Evolutionary conservation across 2,329 filamentous ascomycete genomes (phyloP), one percentile per base, ranked within the genome.

Genomic region (Ramularia collo-cygni): DNA sequence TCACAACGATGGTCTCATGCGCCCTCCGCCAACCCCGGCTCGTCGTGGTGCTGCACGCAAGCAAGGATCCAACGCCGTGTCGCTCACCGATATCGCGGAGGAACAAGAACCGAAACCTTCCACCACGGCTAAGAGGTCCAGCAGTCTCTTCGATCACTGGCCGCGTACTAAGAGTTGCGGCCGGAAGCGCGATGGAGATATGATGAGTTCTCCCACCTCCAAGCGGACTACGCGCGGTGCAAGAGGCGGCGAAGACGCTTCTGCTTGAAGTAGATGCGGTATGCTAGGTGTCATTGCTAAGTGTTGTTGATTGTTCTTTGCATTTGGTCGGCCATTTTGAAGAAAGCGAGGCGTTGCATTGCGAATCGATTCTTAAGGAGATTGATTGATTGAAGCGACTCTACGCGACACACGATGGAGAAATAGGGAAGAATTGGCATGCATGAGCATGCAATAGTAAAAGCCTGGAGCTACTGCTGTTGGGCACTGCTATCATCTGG

Each of bases 141-240:
- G 65, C 42, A 79, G 74, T 52, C 77, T 77, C 2, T 86, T 86
- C 52, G 79, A 83, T 52, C 70, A 70, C 28, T 87, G 81, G 81
- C 74, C 69, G 47, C 76, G 80, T 42, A 77, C 76, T 52, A 86
- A 86, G 43, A 17, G 38, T 28, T 48, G 50, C 19, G 10, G 21
- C 13, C 9, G 19, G 26, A 53, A 53, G 46, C 50, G 52, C 30
- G 40, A 43, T 12, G 48, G 39, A 10, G 43, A 48, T 8, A 18
- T 26, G 0, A 15, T 46, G 12, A 30, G 18, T 14, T 37, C 38
- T 21, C 24, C 15, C 14, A 19, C 26, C 15, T 39, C 28, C 26
- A 51, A 51, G 48, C 46, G 48, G 13, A 48, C 48, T 15, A 40
- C 35, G 12, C 42, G 40, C 18, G 36, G 42, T 13, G 32, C 29